Base-by-base conservation (phyloP, 2,329 filamentous ascomycete genomes). In the Cladosporium sp. region DNA sequence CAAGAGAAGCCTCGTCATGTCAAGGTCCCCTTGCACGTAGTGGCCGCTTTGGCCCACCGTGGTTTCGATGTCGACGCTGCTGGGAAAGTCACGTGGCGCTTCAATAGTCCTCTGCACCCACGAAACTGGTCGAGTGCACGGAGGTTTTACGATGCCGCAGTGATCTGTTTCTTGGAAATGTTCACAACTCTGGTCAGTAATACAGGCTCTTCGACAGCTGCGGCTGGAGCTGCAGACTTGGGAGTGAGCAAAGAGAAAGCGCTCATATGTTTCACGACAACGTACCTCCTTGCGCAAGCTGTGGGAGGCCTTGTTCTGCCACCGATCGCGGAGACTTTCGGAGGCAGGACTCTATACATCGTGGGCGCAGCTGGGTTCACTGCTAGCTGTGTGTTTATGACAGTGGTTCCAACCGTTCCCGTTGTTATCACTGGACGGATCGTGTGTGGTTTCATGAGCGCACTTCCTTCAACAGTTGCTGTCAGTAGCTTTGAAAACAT, bases 401-500 rank as follows among this genome's bases (percentile, higher is more conserved):
- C 67, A 6, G 55, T 66, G 0, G 62, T 68, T 1, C 67, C 62
- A 1, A 67, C 66, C 0, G 50, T 72, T 3, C 53, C 63, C 2
- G 68, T 61, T 0, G 66, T 71, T 1, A 60, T 70, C 19, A 29
- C 71, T 3, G 72, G 73, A 27, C 68, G 74, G 6, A 66, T 74
- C 35, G 35, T 72, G 9, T 68, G 70, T 8, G 75, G 74, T 0
- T 53, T 75, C 4, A 62, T 72, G 6, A 73, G 73, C 2, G 72
- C 74, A 1, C 68, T 75, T 3, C 73, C 74, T 1, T 67, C 71
- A 0, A 71, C 71, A 12, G 71, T 77, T 3, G 69, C 72, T 7
- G 69, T 71, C 0, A 74, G 74, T 3, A 75, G 69, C 42, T 68
- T 76, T 33, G 72, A 77, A 45, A 74, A 77, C 51, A 69, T 77